phyloP scores from a whole-genome alignment of 148 eudicot species.

The Fagopyrum tataricum region DNA sequence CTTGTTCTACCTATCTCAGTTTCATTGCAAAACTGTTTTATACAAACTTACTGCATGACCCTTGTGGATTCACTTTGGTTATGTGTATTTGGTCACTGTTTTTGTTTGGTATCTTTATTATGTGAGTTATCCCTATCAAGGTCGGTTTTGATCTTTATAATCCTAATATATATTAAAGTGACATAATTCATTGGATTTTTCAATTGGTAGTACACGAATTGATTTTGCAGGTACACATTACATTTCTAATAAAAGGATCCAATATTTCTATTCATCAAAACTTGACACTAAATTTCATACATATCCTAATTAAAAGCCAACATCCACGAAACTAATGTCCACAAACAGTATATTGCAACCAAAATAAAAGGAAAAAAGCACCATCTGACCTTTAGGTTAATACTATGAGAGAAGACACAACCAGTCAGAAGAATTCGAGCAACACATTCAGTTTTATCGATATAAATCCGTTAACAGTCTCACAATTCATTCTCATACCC shows the following conservation, averaged over 20 bases:
- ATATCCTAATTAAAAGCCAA: too few species aligned
- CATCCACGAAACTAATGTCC: too few species aligned
- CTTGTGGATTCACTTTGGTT: conserved; percentile 82
- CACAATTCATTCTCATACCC: too few species aligned
- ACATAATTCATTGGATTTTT: not conserved
- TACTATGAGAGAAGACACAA: too few species aligned
- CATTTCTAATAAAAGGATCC: conserved; percentile 57
- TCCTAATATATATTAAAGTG: not conserved
- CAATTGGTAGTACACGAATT: conserved; percentile 9
- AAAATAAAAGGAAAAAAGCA: too few species aligned
- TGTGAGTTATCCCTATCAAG: conserved; percentile 40
- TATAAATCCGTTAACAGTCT: too few species aligned
- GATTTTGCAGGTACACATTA: conserved; percentile 62
- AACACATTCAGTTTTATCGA: too few species aligned
- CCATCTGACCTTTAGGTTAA: too few species aligned
- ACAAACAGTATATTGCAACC: too few species aligned
- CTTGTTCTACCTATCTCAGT: not conserved
- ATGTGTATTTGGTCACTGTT: conserved; percentile 63
- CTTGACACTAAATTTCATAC: too few species aligned
- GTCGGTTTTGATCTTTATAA: not conserved
- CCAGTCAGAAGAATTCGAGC: too few species aligned
- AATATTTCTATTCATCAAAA: conserved; percentile 58
- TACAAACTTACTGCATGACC: not conserved
- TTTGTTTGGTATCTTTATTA: conserved; percentile 78
- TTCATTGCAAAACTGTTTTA: not conserved